Evolutionary conservation across 805 yeast genomes (phyloP).

Genomic region (Sugiyamaella lignohabitans): DNA sequence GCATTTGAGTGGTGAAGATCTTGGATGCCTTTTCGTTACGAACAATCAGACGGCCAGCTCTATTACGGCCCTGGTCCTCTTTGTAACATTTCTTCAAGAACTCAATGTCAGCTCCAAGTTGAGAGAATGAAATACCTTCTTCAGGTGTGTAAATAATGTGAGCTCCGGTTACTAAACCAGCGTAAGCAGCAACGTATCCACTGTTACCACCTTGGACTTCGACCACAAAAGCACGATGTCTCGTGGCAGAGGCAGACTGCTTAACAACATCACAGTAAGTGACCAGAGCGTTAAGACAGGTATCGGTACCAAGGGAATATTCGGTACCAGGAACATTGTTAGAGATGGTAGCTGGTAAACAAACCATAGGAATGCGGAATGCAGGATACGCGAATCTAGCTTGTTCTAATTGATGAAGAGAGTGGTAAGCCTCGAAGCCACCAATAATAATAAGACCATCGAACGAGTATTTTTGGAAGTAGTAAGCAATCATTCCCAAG

Average conservation of each 20-base stretch:
- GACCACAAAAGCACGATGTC: slow-evolving; percentile 91
- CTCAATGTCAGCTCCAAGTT: slow-evolving; percentile 69
- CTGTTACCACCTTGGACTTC: slow-evolving; percentile 98
- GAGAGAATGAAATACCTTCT: slow-evolving; percentile 59
- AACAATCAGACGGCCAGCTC: slow-evolving; percentile 79
- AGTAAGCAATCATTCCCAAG: slow-evolving; percentile 85
- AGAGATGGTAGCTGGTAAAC: slow-evolving; percentile 92
- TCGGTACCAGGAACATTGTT: slow-evolving; percentile 99
- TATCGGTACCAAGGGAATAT: slow-evolving; percentile 90
- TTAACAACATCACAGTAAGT: slow-evolving; percentile 93
- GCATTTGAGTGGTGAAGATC: slow-evolving; percentile 72
- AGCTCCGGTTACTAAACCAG: slow-evolving; percentile 85
- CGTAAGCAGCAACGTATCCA: slow-evolving; percentile 85
- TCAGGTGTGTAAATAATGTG: slow-evolving; percentile 90
- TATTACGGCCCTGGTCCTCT: slow-evolving; percentile 67
- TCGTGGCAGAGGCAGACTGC: slow-evolving; percentile 89
- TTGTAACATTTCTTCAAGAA: slow-evolving; percentile 61
- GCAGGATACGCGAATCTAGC: slow-evolving; percentile 79
- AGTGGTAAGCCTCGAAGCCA: slow-evolving; percentile 93
- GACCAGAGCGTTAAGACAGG: slow-evolving; percentile 86
- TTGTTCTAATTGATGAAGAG: slow-evolving; percentile 72
- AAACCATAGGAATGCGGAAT: slow-evolving; percentile 88
- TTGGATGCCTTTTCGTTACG: slow-evolving; percentile 79
- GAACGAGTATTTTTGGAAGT: slow-evolving; percentile 79
- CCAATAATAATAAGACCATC: slow-evolving; percentile 91